phyloP scores from a whole-genome alignment of 2,329 filamentous ascomycete genomes.

The Lanzia echinophila region DNA sequence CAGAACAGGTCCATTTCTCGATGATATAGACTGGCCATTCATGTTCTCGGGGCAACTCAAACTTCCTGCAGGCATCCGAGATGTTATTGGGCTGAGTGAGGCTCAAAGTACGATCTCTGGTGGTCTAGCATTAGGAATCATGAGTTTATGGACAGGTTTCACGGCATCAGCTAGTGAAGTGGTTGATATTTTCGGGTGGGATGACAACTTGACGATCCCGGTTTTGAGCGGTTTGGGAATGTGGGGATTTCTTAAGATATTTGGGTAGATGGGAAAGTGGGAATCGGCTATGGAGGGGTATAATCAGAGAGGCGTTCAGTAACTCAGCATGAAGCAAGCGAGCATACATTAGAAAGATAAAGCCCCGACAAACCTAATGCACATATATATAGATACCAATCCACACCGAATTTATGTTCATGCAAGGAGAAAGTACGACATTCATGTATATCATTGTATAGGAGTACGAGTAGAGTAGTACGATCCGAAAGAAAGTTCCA shows the following conservation, averaged over 20 bases:
- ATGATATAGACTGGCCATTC: slow-evolving; percentile 63
- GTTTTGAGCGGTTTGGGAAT: slow-evolving; percentile 82
- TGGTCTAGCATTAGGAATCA: slow-evolving; percentile 63
- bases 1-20: slow-evolving; percentile 55
- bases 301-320: slow-evolving; percentile 3
- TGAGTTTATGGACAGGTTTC: slow-evolving; percentile 84
- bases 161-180: slow-evolving; percentile 85
- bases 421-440: slow-evolving; percentile 1
- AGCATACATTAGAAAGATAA: slow-evolving; percentile 5
- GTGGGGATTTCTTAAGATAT: slow-evolving; percentile 85
- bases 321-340: neutral
- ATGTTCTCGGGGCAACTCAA: slow-evolving; percentile 74
- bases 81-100: slow-evolving; percentile 54
- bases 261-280: slow-evolving; percentile 43
- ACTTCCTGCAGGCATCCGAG: slow-evolving; percentile 55
- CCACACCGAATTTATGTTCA: slow-evolving; percentile 8
- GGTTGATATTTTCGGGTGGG: slow-evolving; percentile 86
- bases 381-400: slow-evolving; percentile 2
- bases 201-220: slow-evolving; percentile 96
- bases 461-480: neutral
- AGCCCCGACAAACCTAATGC: slow-evolving; percentile 1
- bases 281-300: neutral
- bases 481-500: neutral
- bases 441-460: neutral
- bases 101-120: slow-evolving; percentile 60